Conservation (phyloP, 2,329 filamentous ascomycete genomes). For the Keithomyces neogunnii region DNA sequence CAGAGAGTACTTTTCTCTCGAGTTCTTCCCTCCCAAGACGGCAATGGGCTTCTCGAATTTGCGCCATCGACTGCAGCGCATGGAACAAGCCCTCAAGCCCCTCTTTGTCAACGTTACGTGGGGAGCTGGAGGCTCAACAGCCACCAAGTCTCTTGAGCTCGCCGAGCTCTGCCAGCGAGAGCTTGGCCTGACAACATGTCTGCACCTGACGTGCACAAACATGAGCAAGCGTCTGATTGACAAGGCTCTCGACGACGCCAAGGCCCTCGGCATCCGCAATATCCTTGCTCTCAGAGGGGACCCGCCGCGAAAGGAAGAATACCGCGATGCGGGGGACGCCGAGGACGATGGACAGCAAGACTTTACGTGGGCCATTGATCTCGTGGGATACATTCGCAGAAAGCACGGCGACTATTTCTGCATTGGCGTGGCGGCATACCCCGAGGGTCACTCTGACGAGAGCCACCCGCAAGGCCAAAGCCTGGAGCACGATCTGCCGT, state of each 20-base stretch:
- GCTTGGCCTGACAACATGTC: constrained; percentile 83
- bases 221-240: constrained; percentile 86
- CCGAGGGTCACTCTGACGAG: constrained; percentile 90
- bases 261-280: constrained; percentile 83
- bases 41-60: constrained; percentile 92
- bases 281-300: constrained; percentile 89
- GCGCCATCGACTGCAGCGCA: constrained; percentile 84
- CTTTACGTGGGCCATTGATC: constrained; percentile 81
- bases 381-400: constrained; percentile 81
- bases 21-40: constrained; percentile 99
- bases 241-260: constrained; percentile 82
- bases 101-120: constrained; percentile 97
- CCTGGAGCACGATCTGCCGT: constrained; percentile 75
- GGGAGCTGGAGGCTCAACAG: constrained; percentile 91
- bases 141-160: constrained; percentile 82
- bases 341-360: constrained; percentile 60
- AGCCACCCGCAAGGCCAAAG: constrained; percentile 65
- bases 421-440: constrained; percentile 88
- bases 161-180: constrained; percentile 93
- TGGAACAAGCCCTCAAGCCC: constrained; percentile 83
- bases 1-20: constrained; percentile 85
- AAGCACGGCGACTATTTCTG: constrained; percentile 93
- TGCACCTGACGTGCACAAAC: constrained; percentile 96
- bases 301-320: constrained; percentile 82
- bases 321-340: constrained; percentile 52